These are phyloP conservation scores for Daldinia childiae DNA, from an alignment of 495 filamentous ascomycete genomes.

Conservation along the genomic window DNA sequence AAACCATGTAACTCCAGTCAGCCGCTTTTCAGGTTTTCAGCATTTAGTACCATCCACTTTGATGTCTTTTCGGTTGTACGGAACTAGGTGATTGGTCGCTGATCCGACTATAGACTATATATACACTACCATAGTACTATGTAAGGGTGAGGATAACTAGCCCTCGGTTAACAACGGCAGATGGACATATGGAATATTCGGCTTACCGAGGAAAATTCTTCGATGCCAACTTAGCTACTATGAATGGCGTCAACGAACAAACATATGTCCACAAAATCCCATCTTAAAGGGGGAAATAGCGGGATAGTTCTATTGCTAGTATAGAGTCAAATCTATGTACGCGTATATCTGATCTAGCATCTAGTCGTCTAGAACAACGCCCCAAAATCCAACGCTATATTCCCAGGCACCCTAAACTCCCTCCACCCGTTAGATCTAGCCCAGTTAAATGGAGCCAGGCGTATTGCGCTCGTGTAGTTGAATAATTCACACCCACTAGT, in stretches of 20 bases:
- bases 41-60: not conserved
- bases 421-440: not conserved
- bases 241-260: not conserved
- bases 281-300: not conserved
- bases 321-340: constrained; percentile 3
- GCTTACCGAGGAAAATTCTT: not conserved
- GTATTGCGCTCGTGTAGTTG: constrained; percentile 30
- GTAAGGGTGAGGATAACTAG: not conserved
- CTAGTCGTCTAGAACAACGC: not conserved
- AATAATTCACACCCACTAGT: constrained; percentile 21
- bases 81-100: constrained; percentile 10
- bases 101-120: constrained; percentile 3
- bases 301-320: not conserved
- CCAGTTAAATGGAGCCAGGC: constrained; percentile 34
- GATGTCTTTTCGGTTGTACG: constrained; percentile 10
- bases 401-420: not conserved
- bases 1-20: constrained; percentile 1
- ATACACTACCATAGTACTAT: not conserved
- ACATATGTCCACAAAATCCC: not conserved
- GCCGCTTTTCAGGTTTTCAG: not conserved
- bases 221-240: not conserved
- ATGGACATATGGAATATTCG: not conserved
- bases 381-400: not conserved
- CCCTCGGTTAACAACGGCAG: not conserved
- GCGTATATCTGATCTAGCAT: not conserved